Conservation (phyloP, 495 filamentous ascomycete genomes). For the Cetradonia linearis region DNA sequence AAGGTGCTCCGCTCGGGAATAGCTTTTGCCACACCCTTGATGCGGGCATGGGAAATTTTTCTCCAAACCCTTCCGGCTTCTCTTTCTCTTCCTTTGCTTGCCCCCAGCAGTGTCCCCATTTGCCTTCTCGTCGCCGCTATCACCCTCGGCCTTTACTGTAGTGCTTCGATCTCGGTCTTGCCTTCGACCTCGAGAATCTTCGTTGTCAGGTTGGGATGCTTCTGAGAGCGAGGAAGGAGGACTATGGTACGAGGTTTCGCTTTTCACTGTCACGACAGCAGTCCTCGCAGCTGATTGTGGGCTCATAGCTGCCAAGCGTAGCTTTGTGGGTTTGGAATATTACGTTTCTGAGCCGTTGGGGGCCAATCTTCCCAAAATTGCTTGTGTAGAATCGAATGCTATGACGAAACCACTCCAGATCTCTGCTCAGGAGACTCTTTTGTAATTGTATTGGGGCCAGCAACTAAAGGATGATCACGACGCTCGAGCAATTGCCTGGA, state of each 20-base stretch:
- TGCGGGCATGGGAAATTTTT: conserved; percentile 92
- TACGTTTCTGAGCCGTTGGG: not conserved
- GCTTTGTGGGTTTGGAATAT: not conserved
- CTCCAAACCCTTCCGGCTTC: conserved; percentile 76
- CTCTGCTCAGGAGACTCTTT: not conserved
- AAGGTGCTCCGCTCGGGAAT: conserved; percentile 92
- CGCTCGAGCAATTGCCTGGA: conserved; percentile 14
- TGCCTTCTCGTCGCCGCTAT: conserved; percentile 27
- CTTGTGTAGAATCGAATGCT: not conserved
- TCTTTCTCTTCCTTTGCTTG: conserved; percentile 57
- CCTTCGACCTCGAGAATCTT: conserved; percentile 21
- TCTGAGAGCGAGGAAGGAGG: conserved; percentile 24
- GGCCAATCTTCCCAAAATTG: not conserved
- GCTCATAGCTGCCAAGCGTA: conserved; percentile 11
- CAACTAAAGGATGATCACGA: not conserved
- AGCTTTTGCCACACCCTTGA: conserved; percentile 87
- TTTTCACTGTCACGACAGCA: conserved; percentile 19
- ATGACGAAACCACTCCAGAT: conserved; percentile 1
- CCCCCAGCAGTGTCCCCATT: conserved; percentile 28
- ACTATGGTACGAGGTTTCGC: conserved; percentile 24
- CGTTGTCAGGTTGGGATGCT: conserved; percentile 22
- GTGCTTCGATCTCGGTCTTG: conserved; percentile 24
- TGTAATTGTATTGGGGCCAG: not conserved
- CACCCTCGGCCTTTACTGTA: conserved; percentile 27
- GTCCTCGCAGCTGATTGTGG: conserved; percentile 15